Conservation (phyloP, 129 eudicot genomes). For the sunflower (Helianthus annuus) region DNA sequence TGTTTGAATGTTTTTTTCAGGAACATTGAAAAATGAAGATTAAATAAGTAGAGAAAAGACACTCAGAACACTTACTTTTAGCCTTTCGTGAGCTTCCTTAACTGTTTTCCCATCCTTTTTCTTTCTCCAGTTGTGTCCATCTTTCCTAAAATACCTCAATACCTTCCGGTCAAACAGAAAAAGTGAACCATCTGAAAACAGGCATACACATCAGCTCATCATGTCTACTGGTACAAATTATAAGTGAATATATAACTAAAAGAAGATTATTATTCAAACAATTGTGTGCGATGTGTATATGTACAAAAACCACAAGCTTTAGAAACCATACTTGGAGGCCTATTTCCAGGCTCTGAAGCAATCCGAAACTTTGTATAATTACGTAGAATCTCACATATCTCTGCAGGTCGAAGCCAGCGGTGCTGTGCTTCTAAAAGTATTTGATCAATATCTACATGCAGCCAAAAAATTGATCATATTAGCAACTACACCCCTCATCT, state of each 20-base stretch:
- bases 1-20: not conserved
- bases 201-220: constrained; percentile 30
- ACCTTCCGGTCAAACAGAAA: constrained; percentile 99
- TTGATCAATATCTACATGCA: constrained; percentile 76
- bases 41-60: not conserved
- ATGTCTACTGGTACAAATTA: constrained; percentile 4
- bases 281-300: not conserved
- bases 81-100: constrained; percentile 99
- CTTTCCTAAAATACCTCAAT: constrained; percentile 86
- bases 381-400: constrained; percentile 87
- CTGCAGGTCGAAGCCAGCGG: constrained; percentile 97
- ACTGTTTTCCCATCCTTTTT: constrained; percentile 97
- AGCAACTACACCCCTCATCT: not conserved
- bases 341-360: constrained; percentile 85
- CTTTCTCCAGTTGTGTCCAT: constrained; percentile 99
- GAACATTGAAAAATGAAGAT: not conserved
- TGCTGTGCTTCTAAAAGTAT: constrained; percentile 86
- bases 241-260: not conserved
- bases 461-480: constrained; percentile 26
- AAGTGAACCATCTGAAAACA: constrained; percentile 85
- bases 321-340: constrained; percentile 73
- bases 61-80: constrained; percentile 59
- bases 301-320: not conserved
- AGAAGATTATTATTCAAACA: not conserved
- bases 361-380: constrained; percentile 67